phyloP scores from a whole-genome alignment of 75 land plant species.

The Selaginella tamariscina region DNA sequence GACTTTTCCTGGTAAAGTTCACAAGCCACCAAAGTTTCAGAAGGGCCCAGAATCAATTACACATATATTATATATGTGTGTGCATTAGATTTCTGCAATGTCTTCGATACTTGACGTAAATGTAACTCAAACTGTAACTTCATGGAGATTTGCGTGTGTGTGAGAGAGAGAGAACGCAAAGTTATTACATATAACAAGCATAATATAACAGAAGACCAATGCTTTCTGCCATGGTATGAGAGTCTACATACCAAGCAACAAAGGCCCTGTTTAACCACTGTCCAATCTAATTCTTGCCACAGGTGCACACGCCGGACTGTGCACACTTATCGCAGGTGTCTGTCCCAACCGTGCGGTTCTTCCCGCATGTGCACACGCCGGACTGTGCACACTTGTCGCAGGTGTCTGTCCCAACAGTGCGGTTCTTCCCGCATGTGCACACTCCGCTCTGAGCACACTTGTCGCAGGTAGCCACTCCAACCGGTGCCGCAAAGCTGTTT shows the following conservation, averaged over 20 bases:
- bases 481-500: not conserved
- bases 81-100: no score
- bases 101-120: no score
- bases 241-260: not conserved
- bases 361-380: slow-evolving; percentile 1
- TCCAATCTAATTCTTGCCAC: not conserved
- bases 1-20: no score
- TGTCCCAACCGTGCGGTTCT: slow-evolving; percentile 1
- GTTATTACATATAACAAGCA: not conserved
- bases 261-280: not conserved
- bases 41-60: no score
- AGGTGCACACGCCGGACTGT: not conserved
- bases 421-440: slow-evolving; percentile 9
- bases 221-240: not conserved
- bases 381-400: slow-evolving; percentile 5
- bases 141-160: no score
- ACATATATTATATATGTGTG: no score
- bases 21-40: no score
- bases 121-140: no score
- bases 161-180: no score
- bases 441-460: slow-evolving; percentile 11
- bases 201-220: not conserved
- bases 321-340: slow-evolving; percentile 11
- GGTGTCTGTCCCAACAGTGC: not conserved
- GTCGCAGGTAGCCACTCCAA: slow-evolving; percentile 6